Percentiles rank a stretch among this genome's conserved stretches.
Evolutionary conservation across 225 moss, liverwort and hornwort species (phyloP).

Genomic region (Antitrichia curtipendula): DNA sequence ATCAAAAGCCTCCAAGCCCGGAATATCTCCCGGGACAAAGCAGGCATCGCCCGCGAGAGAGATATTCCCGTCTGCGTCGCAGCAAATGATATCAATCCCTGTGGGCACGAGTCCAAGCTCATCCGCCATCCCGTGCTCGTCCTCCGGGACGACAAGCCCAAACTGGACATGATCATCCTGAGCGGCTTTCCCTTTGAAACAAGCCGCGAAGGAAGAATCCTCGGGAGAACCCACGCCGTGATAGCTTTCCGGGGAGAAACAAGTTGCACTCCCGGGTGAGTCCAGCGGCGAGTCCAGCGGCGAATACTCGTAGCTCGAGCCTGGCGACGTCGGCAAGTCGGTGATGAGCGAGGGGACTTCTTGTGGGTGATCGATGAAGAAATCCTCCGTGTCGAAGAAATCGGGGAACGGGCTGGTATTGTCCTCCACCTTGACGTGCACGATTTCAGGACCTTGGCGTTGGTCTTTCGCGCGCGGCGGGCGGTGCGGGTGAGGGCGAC

Average conservation of each 20-base stretch:
- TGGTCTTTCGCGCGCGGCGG: not conserved
- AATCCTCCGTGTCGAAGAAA: slow-evolving; percentile 29
- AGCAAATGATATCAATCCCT: slow-evolving; percentile 31
- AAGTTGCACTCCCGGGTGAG: not conserved
- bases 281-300: not conserved
- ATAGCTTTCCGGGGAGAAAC: not conserved
- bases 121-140: not conserved
- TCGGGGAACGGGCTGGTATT: not conserved
- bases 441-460: not conserved
- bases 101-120: slow-evolving; percentile 13
- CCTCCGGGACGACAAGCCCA: not conserved
- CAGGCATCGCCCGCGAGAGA: slow-evolving; percentile 20
- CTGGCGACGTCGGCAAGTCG: not conserved
- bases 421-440: slow-evolving; percentile 6
- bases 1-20: slow-evolving; percentile 26
- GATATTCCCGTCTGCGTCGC: slow-evolving; percentile 27
- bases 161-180: slow-evolving; percentile 4
- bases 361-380: slow-evolving; percentile 31
- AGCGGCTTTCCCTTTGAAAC: slow-evolving; percentile 39
- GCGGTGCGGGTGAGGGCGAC: slow-evolving; percentile 37
- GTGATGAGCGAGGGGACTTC: slow-evolving; percentile 28
- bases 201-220: slow-evolving; percentile 15
- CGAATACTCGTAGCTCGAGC: not conserved
- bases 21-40: slow-evolving; percentile 34
- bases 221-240: not conserved